phyloP scores from a whole-genome alignment of 495 filamentous ascomycete genomes.

The Paragyromitra xinjiangensis region DNA sequence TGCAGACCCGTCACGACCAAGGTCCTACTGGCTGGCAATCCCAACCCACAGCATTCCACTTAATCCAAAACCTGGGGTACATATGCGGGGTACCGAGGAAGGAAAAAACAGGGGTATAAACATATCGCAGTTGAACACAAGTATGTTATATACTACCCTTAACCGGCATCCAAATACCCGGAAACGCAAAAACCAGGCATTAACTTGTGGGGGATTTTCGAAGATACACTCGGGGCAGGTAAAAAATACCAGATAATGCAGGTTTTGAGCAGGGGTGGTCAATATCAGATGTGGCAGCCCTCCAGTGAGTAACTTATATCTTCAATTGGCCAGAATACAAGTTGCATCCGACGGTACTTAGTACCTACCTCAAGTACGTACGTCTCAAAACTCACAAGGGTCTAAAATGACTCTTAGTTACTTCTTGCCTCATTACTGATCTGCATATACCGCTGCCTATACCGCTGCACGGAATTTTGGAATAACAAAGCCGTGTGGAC shows the following conservation, averaged over 20 bases:
- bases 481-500: neutral
- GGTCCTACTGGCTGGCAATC: neutral
- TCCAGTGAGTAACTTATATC: too few species aligned
- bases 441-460: neutral
- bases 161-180: neutral
- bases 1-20: too few species aligned
- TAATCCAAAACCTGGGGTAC: neutral
- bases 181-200: neutral
- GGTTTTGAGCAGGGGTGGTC: too few species aligned
- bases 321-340: too few species aligned
- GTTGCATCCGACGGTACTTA: too few species aligned
- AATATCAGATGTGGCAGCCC: too few species aligned
- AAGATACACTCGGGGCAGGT: neutral
- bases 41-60: neutral
- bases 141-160: neutral
- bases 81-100: neutral
- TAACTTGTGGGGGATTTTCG: slow-evolving; percentile 6
- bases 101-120: neutral
- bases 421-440: neutral
- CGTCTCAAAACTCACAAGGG: neutral
- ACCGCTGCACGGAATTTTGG: neutral
- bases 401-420: neutral
- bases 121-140: neutral
- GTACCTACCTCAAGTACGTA: neutral
- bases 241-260: too few species aligned